phyloP scores from a whole-genome alignment of 2,329 filamentous ascomycete genomes.

The Hypoxylon sp. region DNA sequence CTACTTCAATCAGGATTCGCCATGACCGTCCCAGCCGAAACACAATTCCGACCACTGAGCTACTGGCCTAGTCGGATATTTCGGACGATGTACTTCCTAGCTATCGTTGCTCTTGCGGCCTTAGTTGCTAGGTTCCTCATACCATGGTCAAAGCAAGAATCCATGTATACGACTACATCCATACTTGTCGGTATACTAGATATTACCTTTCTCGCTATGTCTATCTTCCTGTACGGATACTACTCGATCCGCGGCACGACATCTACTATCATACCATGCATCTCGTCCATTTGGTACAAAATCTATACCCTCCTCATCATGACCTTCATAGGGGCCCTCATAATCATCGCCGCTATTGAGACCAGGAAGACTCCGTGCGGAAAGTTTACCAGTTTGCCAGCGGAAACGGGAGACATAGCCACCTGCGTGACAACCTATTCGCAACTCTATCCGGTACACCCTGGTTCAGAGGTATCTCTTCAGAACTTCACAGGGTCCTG shows the following conservation, averaged over 20 bases:
- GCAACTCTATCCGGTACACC: slow-evolving; percentile 4
- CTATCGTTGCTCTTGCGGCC: background rate
- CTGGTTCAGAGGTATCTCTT: slow-evolving; percentile 1
- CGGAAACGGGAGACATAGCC: slow-evolving; percentile 12
- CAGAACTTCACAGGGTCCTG: slow-evolving; percentile 19
- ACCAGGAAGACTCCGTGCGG: slow-evolving; percentile 3
- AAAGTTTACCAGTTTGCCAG: slow-evolving; percentile 14
- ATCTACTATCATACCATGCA: slow-evolving; percentile 21
- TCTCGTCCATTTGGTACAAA: slow-evolving; percentile 18
- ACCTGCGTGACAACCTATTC: background rate
- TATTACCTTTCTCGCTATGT: slow-evolving; percentile 1
- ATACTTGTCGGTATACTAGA: slow-evolving; percentile 9
- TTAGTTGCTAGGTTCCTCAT: slow-evolving; percentile 10
- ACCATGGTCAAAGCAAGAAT: slow-evolving; percentile 6
- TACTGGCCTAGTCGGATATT: slow-evolving; percentile 21
- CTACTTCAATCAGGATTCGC: slow-evolving; percentile 8
- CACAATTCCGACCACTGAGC: slow-evolving; percentile 8
- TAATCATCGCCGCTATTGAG: slow-evolving; percentile 13
- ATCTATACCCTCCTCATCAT: slow-evolving; percentile 17
- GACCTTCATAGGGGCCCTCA: background rate
- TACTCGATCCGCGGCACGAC: slow-evolving; percentile 7
- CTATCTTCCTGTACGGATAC: slow-evolving; percentile 13
- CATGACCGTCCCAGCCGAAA: background rate
- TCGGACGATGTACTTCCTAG: background rate
- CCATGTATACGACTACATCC: slow-evolving; percentile 24